Conservation (phyloP, 768 basidiomycete species). For the Suillus brevipes region DNA sequence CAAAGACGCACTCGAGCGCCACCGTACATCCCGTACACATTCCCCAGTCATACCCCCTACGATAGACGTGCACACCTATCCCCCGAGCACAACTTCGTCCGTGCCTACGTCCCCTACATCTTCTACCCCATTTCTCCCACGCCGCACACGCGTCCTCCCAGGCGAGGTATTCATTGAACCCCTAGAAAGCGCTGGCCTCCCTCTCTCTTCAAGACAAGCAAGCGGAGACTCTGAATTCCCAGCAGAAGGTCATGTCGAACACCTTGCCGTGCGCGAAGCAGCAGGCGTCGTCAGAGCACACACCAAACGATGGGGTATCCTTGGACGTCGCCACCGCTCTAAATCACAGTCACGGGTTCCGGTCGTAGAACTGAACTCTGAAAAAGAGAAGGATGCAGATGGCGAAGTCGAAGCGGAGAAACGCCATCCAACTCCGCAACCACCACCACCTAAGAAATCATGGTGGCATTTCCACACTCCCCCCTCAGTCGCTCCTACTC, state of each 20-base stretch:
- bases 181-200: slow-evolving; percentile 65
- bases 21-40: slow-evolving; percentile 33
- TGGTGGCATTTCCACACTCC: slow-evolving; percentile 5
- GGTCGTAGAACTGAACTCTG: not conserved
- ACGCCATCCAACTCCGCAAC: not conserved
- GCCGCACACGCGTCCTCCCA: slow-evolving; percentile 41
- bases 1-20: slow-evolving; percentile 52
- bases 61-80: slow-evolving; percentile 9
- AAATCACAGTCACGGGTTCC: slow-evolving; percentile 13
- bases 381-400: slow-evolving; percentile 9
- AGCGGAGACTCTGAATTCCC: slow-evolving; percentile 8
- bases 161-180: slow-evolving; percentile 61
- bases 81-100: slow-evolving; percentile 10
- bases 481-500: slow-evolving; percentile 4
- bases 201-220: slow-evolving; percentile 28
- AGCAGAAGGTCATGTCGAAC: slow-evolving; percentile 24
- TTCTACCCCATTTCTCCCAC: slow-evolving; percentile 19
- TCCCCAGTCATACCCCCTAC: slow-evolving; percentile 4
- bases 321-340: slow-evolving; percentile 12
- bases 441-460: not conserved
- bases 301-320: slow-evolving; percentile 31
- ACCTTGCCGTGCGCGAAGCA: slow-evolving; percentile 37
- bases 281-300: slow-evolving; percentile 46
- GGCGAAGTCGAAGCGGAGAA: slow-evolving; percentile 10
- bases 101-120: slow-evolving; percentile 17